Base-by-base conservation (phyloP, 345 rosid genomes). In the Citrus hindsii region DNA sequence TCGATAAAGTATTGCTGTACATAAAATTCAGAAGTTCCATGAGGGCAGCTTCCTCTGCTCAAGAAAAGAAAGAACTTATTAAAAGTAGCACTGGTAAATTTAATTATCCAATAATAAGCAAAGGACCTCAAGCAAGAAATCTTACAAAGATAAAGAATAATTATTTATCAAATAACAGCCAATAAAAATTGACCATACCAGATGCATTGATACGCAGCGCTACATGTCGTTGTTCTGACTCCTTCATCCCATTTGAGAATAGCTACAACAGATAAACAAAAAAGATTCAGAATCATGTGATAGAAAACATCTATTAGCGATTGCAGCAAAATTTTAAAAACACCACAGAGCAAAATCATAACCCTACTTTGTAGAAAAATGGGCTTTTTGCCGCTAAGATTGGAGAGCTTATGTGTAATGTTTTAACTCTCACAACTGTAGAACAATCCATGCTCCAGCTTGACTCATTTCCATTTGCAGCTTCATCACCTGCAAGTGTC, bases 361-460 rank as follows among this genome's bases (percentile, higher is more conserved):
- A 10, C 14, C 22, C 63, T 67, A 91, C 99, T 93, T 97, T 94
- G 68, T 97, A 97, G 82, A 97, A 97, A 80, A 97, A 97, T 13
- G 99, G 99, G 83, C 97, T 92, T 83, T 91, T 97, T 21, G 99
- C 99, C 10, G 99, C 99, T 82, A 97, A 90, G 82, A 97, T 97
- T 28, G 98, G 99, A 85, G 98, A 94, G 81, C 98, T 97, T 67
- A 97, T 97, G 82, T 94, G 99, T 67, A 97, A 69, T 48, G 98
- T 94, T 81, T 88, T 92, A 84, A 97, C 88, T 81, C 85, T 92
- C 71, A 91, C 81, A 84, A 91, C 96, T 40, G 92, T 83, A 27
- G 97, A 87, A 80, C 87, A 84, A 78, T 92, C 97, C 94, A 89
- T 91, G 80, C 91, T 90, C 98, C 99, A 97, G 35, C 83, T 81